phyloP scores from a whole-genome alignment of 2,329 filamentous ascomycete genomes.

The Drechslerella dactyloides region DNA sequence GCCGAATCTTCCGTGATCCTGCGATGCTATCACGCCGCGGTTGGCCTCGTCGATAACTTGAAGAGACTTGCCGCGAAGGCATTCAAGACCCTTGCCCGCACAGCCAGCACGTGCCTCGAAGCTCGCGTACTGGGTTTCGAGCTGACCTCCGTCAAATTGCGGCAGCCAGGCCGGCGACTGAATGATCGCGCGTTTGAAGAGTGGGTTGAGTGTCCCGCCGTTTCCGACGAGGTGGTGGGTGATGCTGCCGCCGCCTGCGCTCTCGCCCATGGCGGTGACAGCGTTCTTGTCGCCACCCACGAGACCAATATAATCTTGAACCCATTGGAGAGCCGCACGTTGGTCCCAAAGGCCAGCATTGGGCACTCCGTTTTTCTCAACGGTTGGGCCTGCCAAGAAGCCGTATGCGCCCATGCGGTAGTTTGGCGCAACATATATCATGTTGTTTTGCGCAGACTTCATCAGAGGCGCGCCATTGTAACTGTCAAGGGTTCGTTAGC shows the following conservation, averaged over 20 bases:
- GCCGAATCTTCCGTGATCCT: constrained; percentile 55
- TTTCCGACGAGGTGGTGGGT: constrained; percentile 62
- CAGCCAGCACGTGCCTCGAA: constrained; percentile 56
- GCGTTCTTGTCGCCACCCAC: constrained; percentile 61
- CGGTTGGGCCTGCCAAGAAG: constrained; percentile 61
- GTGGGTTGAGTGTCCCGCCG: constrained; percentile 60
- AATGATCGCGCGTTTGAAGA: constrained; percentile 59
- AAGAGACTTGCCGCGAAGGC: constrained; percentile 55
- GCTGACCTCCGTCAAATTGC: constrained; percentile 46
- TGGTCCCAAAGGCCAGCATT: constrained; percentile 62
- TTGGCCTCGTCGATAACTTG: constrained; percentile 55
- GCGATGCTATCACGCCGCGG: constrained; percentile 52
- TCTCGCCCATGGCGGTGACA: constrained; percentile 64
- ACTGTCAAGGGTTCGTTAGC: constrained; percentile 5
- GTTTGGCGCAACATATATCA: constrained; percentile 62
- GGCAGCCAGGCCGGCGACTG: constrained; percentile 56
- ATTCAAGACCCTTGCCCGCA: constrained; percentile 56
- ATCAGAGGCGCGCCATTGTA: constrained; percentile 53
- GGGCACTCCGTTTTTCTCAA: constrained; percentile 59
- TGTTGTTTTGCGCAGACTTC: constrained; percentile 56
- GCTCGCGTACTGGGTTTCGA: constrained; percentile 49
- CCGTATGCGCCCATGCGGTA: constrained; percentile 63
- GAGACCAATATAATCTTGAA: constrained; percentile 60
- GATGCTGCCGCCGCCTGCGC: constrained; percentile 63
- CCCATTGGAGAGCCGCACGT: constrained; percentile 62